Evolutionary conservation across 495 filamentous ascomycete species (phyloP).

Genomic region (Massariosphaeria phaeospora): DNA sequence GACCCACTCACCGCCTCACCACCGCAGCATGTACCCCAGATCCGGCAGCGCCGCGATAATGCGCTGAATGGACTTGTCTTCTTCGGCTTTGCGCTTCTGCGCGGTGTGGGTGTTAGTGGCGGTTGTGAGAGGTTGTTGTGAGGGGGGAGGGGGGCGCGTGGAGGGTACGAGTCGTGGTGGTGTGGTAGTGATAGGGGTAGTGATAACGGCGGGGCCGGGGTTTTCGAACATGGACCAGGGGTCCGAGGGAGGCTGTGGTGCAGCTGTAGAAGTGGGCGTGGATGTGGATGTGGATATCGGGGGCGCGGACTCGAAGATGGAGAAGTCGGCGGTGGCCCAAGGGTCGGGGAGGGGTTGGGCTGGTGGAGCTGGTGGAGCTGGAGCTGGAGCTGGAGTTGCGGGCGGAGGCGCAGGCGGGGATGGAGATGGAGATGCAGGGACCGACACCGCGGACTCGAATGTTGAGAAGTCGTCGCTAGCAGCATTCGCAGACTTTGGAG

Average conservation of each 20-base stretch:
- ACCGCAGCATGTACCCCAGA: conserved; percentile 40
- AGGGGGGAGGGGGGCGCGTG: not conserved
- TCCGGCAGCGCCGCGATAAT: conserved; percentile 40
- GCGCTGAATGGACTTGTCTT: conserved; percentile 29
- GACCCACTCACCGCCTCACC: too few relatives aligned
- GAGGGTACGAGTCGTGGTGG: not conserved
- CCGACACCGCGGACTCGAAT: too few relatives aligned
- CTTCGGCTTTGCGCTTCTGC: conserved; percentile 18
- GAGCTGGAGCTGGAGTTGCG: not conserved
- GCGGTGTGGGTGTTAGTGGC: conserved; percentile 3
- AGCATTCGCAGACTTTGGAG: too few relatives aligned
- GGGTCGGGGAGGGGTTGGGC: not conserved
- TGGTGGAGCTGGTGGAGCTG: not conserved
- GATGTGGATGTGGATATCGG: not conserved
- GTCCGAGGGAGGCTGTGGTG: conserved; percentile 7
- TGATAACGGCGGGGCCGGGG: not conserved
- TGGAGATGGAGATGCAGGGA: not conserved
- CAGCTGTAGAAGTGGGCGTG: not conserved
- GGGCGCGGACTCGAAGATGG: conserved; percentile 25
- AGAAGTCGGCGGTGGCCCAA: conserved; percentile 23
- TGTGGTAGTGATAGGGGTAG: not conserved
- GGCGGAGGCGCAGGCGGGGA: not conserved
- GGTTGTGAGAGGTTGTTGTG: conserved; percentile 1
- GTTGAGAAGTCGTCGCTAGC: too few relatives aligned
- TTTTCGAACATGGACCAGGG: conserved; percentile 21